A percentile compares a stretch with the other conserved stretches of the same genome.
Conservation (phyloP, 768 basidiomycete species). For the Hericium coralloides region DNA sequence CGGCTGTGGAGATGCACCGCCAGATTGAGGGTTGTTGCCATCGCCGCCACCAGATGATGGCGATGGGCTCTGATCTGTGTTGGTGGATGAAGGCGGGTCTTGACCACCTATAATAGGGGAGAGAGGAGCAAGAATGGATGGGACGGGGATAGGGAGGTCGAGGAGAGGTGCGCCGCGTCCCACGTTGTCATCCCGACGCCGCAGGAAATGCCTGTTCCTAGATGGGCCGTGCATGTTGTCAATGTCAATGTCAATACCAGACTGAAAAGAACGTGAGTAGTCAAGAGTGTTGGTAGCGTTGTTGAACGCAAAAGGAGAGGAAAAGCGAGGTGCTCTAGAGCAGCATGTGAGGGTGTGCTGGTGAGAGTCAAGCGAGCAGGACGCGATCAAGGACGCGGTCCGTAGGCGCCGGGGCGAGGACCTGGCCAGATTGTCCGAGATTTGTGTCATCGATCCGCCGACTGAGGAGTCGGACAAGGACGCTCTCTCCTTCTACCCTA, state of each 20-base stretch:
- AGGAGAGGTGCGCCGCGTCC: constrained; percentile 1
- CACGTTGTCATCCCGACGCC: not conserved
- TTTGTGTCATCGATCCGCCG: no score
- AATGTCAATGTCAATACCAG: no score
- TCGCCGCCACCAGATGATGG: not conserved
- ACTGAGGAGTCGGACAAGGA: no score
- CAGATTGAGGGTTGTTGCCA: not conserved
- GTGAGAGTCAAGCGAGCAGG: no score
- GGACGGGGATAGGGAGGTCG: constrained; percentile 1
- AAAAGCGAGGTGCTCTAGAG: no score
- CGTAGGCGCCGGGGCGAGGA: no score
- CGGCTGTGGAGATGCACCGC: not conserved
- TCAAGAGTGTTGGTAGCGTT: no score
- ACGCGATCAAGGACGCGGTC: no score
- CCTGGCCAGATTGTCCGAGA: no score
- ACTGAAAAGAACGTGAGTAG: no score
- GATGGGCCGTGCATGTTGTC: not conserved
- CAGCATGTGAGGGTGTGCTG: no score
- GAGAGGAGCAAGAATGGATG: constrained; percentile 21
- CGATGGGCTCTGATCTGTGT: not conserved
- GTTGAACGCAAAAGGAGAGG: no score
- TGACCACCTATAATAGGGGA: constrained; percentile 17
- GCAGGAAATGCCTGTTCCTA: not conserved
- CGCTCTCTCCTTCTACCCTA: constrained; percentile 1
- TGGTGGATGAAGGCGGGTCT: not conserved